phyloP scores from a whole-genome alignment of 2,329 filamentous ascomycete species.

The Helminthosporium solani region DNA sequence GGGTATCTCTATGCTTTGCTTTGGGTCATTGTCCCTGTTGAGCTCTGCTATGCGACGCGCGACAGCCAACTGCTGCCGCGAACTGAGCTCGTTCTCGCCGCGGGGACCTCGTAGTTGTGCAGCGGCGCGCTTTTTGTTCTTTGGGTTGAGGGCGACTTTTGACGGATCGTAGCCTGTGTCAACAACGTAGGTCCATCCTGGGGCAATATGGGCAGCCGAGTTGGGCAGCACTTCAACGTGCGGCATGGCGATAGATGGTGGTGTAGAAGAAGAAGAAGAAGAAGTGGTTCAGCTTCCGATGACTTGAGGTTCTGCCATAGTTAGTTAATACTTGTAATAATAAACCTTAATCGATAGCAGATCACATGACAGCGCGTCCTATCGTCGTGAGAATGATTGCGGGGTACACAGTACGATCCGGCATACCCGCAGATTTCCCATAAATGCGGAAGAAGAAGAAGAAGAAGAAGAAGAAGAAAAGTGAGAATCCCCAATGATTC shows the following conservation, averaged over 20 bases:
- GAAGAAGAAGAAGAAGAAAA: no score
- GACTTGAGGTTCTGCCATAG: not conserved
- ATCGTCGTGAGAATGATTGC: not conserved
- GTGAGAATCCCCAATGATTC: no score
- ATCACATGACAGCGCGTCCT: conserved; percentile 12
- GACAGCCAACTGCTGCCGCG: conserved; percentile 79
- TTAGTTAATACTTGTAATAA: not conserved
- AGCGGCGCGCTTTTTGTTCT: conserved; percentile 67
- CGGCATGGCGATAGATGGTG: conserved; percentile 53
- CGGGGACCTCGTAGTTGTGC: conserved; percentile 30
- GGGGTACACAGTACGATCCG: not conserved
- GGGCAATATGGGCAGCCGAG: conserved; percentile 67
- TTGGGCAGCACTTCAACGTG: conserved; percentile 80
- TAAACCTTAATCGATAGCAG: no score
- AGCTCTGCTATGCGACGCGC: conserved; percentile 79
- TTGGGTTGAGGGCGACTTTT: conserved; percentile 54
- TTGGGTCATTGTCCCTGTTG: conserved; percentile 68
- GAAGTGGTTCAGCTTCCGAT: not conserved
- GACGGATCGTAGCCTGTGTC: conserved; percentile 65
- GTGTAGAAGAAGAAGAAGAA: not conserved
- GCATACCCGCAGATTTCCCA: no score
- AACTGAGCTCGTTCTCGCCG: conserved; percentile 63
- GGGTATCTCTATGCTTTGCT: conserved; percentile 47
- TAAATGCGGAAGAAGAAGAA: no score
- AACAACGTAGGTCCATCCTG: conserved; percentile 91